Conservation (phyloP, 768 basidiomycete genomes). For the Hebeloma cylindrosporum region DNA sequence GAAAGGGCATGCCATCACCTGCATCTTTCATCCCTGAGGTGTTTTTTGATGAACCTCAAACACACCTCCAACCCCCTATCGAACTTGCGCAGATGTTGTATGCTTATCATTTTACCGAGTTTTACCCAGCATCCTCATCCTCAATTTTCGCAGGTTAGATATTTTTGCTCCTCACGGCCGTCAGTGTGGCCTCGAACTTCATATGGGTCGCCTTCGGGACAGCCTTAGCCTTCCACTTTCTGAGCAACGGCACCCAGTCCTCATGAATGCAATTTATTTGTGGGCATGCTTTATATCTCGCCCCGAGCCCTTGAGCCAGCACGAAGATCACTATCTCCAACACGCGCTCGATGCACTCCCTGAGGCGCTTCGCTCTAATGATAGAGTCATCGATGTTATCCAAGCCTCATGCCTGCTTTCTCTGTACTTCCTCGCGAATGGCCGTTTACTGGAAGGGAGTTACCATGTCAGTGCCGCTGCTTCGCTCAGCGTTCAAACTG, state of each 20-base stretch:
- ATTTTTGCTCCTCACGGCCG: constrained; percentile 75
- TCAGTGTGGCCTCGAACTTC: constrained; percentile 71
- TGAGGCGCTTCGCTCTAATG: constrained; percentile 57
- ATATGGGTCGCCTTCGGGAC: constrained; percentile 65
- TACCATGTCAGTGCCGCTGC: constrained; percentile 77
- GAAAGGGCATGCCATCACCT: constrained; percentile 45
- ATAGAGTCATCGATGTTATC: constrained; percentile 66
- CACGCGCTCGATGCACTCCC: constrained; percentile 62
- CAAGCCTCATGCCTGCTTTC: constrained; percentile 77
- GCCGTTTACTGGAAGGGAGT: constrained; percentile 73
- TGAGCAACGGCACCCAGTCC: constrained; percentile 71
- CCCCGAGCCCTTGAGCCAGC: constrained; percentile 64
- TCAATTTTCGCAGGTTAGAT: no score
- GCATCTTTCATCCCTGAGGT: constrained; percentile 47
- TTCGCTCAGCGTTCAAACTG: constrained; percentile 70
- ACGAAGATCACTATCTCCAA: constrained; percentile 71
- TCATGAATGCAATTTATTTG: constrained; percentile 80
- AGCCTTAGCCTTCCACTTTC: constrained; percentile 50
- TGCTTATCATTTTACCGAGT: constrained; percentile 27
- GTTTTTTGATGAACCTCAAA: constrained; percentile 51
- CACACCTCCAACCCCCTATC: constrained; percentile 47
- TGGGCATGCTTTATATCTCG: constrained; percentile 83
- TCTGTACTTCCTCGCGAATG: constrained; percentile 74
- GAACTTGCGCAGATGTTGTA: constrained; percentile 72
- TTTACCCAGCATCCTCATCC: no score